phyloP scores from a whole-genome alignment of 2,329 filamentous ascomycete species.

The Aspergillus latus region DNA sequence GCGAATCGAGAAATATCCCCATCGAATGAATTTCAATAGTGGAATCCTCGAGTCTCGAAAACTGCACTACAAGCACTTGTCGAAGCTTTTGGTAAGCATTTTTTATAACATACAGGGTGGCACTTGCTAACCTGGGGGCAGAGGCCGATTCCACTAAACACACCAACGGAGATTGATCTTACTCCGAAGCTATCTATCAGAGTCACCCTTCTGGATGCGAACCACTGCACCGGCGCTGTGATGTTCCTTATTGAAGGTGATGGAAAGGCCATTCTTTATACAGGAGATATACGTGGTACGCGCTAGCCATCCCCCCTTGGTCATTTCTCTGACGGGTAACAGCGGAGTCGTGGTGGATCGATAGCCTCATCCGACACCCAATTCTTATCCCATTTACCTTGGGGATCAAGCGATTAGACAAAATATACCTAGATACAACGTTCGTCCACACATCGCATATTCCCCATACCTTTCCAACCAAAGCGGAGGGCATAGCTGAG shows the following conservation, averaged over 20 bases:
- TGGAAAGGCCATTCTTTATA: constrained; percentile 75
- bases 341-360: constrained; percentile 82
- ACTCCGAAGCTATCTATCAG: constrained; percentile 66
- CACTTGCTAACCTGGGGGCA: constrained; percentile 29
- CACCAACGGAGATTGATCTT: constrained; percentile 74
- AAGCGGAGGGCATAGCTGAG: constrained; percentile 74
- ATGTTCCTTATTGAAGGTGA: constrained; percentile 87
- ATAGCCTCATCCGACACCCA: constrained; percentile 69
- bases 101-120: too few species aligned
- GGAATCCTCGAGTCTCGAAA: constrained; percentile 73
- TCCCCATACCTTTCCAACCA: constrained; percentile 57
- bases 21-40: constrained; percentile 76
- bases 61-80: constrained; percentile 74
- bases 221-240: constrained; percentile 85
- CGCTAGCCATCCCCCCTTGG: background rate
- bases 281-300: constrained; percentile 73
- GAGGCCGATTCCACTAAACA: constrained; percentile 80
- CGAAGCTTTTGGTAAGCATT: constrained; percentile 60
- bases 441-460: constrained; percentile 58
- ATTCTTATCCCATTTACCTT: constrained; percentile 70
- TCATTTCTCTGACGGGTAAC: constrained; percentile 6
- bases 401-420: constrained; percentile 68
- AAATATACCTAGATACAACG: constrained; percentile 86
- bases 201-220: constrained; percentile 85
- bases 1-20: constrained; percentile 73